Evolutionary conservation across 225 moss, liverwort and hornwort species (phyloP).

Genomic region (Neckera pumila): DNA sequence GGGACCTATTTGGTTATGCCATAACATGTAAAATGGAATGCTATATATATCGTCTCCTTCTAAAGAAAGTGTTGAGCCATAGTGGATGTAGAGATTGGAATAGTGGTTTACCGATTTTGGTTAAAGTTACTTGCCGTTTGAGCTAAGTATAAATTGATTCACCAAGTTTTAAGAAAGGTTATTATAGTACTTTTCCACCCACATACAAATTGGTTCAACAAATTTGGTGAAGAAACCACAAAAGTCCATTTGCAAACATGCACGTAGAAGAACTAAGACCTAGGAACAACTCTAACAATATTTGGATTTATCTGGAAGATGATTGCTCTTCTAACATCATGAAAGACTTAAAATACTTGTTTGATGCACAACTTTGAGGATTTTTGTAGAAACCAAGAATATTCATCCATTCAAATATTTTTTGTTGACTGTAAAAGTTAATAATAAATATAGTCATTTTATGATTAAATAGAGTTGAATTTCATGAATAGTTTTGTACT

Average conservation of each 20-base stretch:
- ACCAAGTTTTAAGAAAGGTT: background rate
- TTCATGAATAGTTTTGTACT: background rate
- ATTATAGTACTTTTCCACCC: background rate
- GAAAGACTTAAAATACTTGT: background rate
- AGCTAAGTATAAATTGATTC: background rate
- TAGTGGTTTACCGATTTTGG: rapidly evolving
- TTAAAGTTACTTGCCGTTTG: background rate
- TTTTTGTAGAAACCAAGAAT: no score
- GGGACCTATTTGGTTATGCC: no score
- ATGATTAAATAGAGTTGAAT: background rate
- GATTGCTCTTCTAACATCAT: background rate
- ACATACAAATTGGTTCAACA: no score
- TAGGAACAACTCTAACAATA: no score
- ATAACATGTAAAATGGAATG: background rate
- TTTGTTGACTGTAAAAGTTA: background rate
- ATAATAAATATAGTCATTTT: rapidly evolving
- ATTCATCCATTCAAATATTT: background rate
- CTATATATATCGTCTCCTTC: rapidly evolving
- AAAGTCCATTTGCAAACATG: no score
- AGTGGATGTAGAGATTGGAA: background rate
- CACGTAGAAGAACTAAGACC: no score
- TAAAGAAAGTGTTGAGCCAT: no score
- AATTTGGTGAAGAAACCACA: no score
- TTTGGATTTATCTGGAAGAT: background rate
- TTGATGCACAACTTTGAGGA: no score